Evolutionary conservation across 2,329 filamentous ascomycete genomes (phyloP).

Genomic region (Raffaelea ambrosiae): DNA sequence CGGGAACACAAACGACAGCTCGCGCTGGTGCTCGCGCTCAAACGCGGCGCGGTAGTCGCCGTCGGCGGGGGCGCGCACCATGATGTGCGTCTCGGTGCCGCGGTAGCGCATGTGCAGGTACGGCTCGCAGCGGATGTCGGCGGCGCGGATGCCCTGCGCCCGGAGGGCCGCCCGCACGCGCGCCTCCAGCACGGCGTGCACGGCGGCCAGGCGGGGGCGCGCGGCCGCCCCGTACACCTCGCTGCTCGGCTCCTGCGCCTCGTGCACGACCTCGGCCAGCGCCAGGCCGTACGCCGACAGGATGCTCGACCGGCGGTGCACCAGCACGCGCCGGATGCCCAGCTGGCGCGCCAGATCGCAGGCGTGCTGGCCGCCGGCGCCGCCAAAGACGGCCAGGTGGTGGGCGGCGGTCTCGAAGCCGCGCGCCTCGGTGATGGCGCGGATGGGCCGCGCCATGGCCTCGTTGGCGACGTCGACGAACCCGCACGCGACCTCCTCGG

Average conservation of each 20-base stretch:
- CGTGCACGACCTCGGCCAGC: constrained; percentile 25
- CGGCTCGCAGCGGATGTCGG: constrained; percentile 76
- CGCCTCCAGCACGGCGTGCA: constrained; percentile 22
- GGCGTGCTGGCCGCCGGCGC: constrained; percentile 64
- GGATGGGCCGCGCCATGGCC: constrained; percentile 60
- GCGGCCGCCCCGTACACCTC: background rate
- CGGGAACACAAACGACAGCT: constrained; percentile 81
- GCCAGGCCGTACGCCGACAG: constrained; percentile 53
- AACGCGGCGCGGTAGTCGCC: constrained; percentile 76
- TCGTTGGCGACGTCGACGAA: constrained; percentile 67
- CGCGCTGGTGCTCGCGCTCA: constrained; percentile 76
- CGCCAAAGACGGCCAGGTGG: constrained; percentile 62
- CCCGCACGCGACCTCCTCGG: constrained; percentile 52
- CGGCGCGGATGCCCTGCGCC: constrained; percentile 69
- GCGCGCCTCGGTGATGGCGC: constrained; percentile 61
- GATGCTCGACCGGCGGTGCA: constrained; percentile 61
- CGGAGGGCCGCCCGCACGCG: constrained; percentile 52
- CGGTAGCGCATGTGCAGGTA: constrained; percentile 91
- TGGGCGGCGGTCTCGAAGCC: constrained; percentile 64
- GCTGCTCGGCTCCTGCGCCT: constrained; percentile 20
- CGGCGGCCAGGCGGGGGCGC: background rate
- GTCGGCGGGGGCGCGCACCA: constrained; percentile 67
- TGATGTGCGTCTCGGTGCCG: constrained; percentile 81
- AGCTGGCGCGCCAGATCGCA: constrained; percentile 61
- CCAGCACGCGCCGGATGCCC: constrained; percentile 60